Evolutionary conservation across 208 protist species (phyloP), one percentile per base, ranked within the genome.

Genomic region (Novymonas esmeraldas): DNA sequence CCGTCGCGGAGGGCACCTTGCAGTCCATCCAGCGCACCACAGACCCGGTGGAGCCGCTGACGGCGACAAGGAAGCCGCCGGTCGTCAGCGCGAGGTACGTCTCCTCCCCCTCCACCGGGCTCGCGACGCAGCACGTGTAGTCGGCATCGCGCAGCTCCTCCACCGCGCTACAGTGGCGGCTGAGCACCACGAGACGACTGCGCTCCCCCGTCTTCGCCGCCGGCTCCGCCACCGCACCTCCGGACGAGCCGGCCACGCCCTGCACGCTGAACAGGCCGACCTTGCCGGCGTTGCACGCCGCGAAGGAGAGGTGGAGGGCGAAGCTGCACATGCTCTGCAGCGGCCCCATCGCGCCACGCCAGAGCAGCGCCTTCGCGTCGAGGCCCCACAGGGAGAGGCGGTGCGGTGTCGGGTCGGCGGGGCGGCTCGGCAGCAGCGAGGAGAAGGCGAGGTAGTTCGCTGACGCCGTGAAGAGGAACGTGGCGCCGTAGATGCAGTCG

Each of bases 1-100:
- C 60, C 2, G 71, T 73, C 2, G 82, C 85, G 22, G 73, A 57
- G 11, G 74, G 82, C 31, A 94, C 80, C 76, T 93, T 93, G 72
- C 87, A 90, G 67, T 95, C 86, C 90, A 95, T 95, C 88, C 90
- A 95, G n/a, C 83, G 82, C 39, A 87, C 42, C 20, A 91, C 76
- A 0, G 81, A 69, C 6, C 90, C 87, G 22, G 69, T 90, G 11
- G 62, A 44, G n/a, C 51, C 36, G 69, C 90, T 79, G 54, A 93
- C 83, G 13, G 79, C 76, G 11, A 95, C 84, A 14, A 95, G 60
- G 64, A 80, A 85, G 38, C 90, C 90, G 5, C 20, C 63, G 14
- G 60, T 65, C 0, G 90, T 92, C 13, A 95, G 80, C 10, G 76
- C 87, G 3, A 84, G 29, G 45, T 87, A 84, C 3, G 59, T 65